Percentiles rank a stretch among this genome's conserved stretches.
Conservation (phyloP, 495 filamentous ascomycete species). For the Parachaetomium inaequale region DNA sequence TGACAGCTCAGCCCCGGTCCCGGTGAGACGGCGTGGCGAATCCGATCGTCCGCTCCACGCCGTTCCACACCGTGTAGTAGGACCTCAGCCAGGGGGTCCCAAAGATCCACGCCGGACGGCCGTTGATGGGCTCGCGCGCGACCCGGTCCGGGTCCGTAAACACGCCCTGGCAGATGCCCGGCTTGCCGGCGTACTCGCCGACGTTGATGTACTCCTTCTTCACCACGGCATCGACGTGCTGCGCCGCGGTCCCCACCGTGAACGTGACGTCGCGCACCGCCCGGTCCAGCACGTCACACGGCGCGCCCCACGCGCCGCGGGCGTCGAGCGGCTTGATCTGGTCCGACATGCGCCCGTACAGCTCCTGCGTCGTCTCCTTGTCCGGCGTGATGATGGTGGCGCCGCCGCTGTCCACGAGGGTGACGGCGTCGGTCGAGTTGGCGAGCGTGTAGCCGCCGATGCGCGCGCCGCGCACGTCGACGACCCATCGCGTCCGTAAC, state of each 20-base stretch:
- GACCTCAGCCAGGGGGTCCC: constrained; percentile 23
- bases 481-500: constrained; percentile 14
- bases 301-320: constrained; percentile 25
- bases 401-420: constrained; percentile 26
- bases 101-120: constrained; percentile 24
- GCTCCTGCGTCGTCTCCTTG: constrained; percentile 14
- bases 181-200: constrained; percentile 23
- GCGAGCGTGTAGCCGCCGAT: constrained; percentile 7
- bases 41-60: constrained; percentile 15
- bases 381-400: constrained; percentile 28
- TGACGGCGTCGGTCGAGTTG: constrained; percentile 14
- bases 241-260: constrained; percentile 17
- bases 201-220: constrained; percentile 23
- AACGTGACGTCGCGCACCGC: constrained; percentile 19
- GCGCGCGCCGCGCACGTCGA: constrained; percentile 16
- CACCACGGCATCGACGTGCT: constrained; percentile 16
- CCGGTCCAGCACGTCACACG: constrained; percentile 19
- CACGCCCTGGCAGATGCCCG: constrained; percentile 27
- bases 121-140: constrained; percentile 19
- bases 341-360: constrained; percentile 26
- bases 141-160: constrained; percentile 14
- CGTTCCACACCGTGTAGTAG: constrained; percentile 32
- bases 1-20: background rate
- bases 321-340: constrained; percentile 24
- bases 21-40: constrained; percentile 13